Evolutionary conservation across 2,329 filamentous ascomycete species (phyloP).

Genomic region (Aspergillus sp.): DNA sequence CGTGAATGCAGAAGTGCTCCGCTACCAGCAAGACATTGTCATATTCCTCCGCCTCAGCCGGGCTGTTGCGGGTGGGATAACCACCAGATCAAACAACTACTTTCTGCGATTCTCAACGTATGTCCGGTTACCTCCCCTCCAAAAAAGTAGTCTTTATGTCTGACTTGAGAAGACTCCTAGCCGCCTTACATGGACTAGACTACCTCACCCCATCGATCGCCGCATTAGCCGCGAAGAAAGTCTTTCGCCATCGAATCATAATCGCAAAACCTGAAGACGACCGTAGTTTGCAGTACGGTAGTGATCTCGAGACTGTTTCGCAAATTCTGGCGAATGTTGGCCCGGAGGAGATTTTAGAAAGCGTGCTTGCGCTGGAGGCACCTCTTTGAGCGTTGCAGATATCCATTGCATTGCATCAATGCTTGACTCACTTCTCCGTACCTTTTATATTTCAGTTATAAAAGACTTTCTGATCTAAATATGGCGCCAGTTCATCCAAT

Average conservation of each 20-base stretch:
- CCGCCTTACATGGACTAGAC: slow-evolving; percentile 70
- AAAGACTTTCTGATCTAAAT: too few species aligned
- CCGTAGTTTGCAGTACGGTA: slow-evolving; percentile 90
- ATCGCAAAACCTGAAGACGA: slow-evolving; percentile 66
- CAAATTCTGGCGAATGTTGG: slow-evolving; percentile 56
- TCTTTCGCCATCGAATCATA: slow-evolving; percentile 77
- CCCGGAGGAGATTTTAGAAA: slow-evolving; percentile 51
- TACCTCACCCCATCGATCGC: slow-evolving; percentile 82
- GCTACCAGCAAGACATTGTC: slow-evolving; percentile 82
- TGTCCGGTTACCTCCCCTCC: neutral
- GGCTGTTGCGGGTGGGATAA: slow-evolving; percentile 70
- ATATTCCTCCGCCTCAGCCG: slow-evolving; percentile 83
- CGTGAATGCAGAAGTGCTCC: slow-evolving; percentile 67
- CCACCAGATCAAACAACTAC: slow-evolving; percentile 70
- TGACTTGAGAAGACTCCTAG: slow-evolving; percentile 44
- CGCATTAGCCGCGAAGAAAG: slow-evolving; percentile 72
- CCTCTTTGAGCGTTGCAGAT: slow-evolving; percentile 39
- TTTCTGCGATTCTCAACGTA: slow-evolving; percentile 61
- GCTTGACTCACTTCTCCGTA: too few species aligned
- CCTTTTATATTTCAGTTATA: too few species aligned
- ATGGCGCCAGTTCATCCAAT: too few species aligned
- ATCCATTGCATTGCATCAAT: neutral
- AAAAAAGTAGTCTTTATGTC: too few species aligned
- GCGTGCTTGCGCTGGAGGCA: slow-evolving; percentile 52
- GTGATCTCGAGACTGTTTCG: slow-evolving; percentile 62